Evolutionary conservation across 306 rosid genomes (phyloP).

Genomic region (Sphenostylis stenocarpa): DNA sequence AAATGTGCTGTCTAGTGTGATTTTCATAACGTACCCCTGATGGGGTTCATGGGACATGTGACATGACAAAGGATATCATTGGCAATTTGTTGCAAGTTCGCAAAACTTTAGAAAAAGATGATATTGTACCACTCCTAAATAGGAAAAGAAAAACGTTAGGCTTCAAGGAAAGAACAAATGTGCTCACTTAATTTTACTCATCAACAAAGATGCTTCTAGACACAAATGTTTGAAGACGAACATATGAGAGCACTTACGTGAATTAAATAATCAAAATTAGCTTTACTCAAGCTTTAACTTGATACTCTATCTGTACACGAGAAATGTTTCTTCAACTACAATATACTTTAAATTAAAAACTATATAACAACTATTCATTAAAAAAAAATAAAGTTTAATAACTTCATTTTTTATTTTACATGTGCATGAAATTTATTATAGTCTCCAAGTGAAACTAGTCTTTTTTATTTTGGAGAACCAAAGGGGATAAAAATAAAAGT

Average conservation of each 20-base stretch:
- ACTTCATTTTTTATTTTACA: not conserved
- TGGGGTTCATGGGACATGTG: not conserved
- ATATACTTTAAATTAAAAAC: not conserved
- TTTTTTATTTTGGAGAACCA: not conserved
- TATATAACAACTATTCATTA: not conserved
- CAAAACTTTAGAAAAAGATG: constrained; percentile 9
- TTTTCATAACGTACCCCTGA: constrained; percentile 27
- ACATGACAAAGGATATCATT: constrained; percentile 7
- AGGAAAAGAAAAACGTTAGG: not conserved
- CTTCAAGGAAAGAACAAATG: constrained; percentile 31
- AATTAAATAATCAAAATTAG: not conserved
- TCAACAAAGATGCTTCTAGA: constrained; percentile 10
- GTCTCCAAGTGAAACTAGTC: not conserved
- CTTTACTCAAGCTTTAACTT: not conserved
- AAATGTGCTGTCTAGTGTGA: constrained; percentile 29
- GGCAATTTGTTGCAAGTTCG: constrained; percentile 11
- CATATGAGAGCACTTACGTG: not conserved
- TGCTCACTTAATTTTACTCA: not conserved
- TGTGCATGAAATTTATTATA: not conserved
- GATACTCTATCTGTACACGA: not conserved
- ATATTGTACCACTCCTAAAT: not conserved
- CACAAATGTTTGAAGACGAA: not conserved
- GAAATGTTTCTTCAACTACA: not conserved
- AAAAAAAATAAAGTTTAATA: not conserved
- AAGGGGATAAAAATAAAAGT: not conserved